phyloP scores from a whole-genome alignment of 371 early-diverging fungal species.

The Phascolomyces articulosus region DNA sequence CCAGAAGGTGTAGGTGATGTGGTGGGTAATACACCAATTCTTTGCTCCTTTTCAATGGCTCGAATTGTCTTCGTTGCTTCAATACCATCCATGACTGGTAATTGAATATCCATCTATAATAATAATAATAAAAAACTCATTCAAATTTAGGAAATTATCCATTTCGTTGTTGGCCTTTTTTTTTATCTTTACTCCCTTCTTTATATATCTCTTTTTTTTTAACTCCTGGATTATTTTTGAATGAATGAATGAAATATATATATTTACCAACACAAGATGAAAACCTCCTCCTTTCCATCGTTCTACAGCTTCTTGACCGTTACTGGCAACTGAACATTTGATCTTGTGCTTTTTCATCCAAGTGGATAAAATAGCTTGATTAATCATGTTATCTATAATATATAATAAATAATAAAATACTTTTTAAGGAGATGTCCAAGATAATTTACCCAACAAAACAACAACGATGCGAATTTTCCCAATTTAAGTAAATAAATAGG shows the following conservation, averaged over 20 bases:
- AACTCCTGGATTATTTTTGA: too few relatives aligned
- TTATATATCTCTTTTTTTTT: too few relatives aligned
- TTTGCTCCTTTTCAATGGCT: slow-evolving; percentile 62
- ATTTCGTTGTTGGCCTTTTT: too few relatives aligned
- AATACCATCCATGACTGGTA: slow-evolving; percentile 85
- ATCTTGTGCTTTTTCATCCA: slow-evolving; percentile 80
- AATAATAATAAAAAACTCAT: too few relatives aligned
- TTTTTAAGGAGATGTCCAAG: too few relatives aligned
- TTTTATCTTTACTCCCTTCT: background rate
- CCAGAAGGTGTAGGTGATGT: slow-evolving; percentile 11
- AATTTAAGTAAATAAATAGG: too few relatives aligned
- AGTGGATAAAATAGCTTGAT: slow-evolving; percentile 72
- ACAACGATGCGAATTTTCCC: too few relatives aligned
- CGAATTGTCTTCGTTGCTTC: slow-evolving; percentile 79
- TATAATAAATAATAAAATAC: background rate
- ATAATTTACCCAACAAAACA: too few relatives aligned
- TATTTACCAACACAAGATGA: slow-evolving; percentile 75
- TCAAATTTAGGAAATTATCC: too few relatives aligned
- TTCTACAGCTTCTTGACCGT: slow-evolving; percentile 80
- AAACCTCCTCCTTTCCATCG: slow-evolving; percentile 74
- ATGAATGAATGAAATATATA: background rate
- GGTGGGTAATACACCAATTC: slow-evolving; percentile 60
- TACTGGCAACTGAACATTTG: slow-evolving; percentile 68
- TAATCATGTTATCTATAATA: slow-evolving; percentile 72
- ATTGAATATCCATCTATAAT: slow-evolving; percentile 79